Evolutionary conservation across 1,139 yeast genomes (phyloP).

Genomic region (Suhomyces terraborum): DNA sequence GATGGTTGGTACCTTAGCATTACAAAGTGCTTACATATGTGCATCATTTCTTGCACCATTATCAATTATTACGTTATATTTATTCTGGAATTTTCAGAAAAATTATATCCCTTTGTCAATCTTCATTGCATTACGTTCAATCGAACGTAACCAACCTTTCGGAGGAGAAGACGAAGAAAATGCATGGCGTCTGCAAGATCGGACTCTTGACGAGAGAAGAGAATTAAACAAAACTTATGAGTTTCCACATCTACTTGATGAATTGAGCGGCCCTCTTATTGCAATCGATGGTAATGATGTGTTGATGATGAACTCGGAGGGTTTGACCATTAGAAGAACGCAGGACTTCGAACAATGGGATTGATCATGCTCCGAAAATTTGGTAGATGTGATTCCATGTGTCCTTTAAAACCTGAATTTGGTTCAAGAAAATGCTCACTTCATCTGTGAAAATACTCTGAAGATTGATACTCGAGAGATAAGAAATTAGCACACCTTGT

Average conservation of each 20-base stretch:
- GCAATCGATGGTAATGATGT: constrained; percentile 66
- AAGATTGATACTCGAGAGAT: constrained; percentile 12
- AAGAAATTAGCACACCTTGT: constrained; percentile 13
- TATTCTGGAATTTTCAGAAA: constrained; percentile 79
- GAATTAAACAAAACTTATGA: constrained; percentile 70
- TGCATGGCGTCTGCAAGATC: constrained; percentile 12
- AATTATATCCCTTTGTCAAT: constrained; percentile 78
- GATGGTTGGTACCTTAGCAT: constrained; percentile 86
- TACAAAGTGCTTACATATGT: constrained; percentile 73
- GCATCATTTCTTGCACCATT: constrained; percentile 75
- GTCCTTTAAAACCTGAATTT: constrained; percentile 5
- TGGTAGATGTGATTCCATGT: constrained; percentile 1
- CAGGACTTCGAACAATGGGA: constrained; percentile 55
- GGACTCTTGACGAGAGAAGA: constrained; percentile 67
- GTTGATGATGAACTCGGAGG: constrained; percentile 60
- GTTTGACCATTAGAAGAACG: constrained; percentile 48
- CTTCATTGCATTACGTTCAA: constrained; percentile 77
- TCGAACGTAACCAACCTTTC: constrained; percentile 19
- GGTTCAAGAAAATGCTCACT: constrained; percentile 3
- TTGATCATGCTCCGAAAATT: constrained; percentile 2
- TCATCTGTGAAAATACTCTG: constrained; percentile 13
- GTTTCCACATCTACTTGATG: constrained; percentile 69
- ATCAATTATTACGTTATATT: constrained; percentile 65
- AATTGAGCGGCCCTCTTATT: constrained; percentile 81
- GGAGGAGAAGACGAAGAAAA: constrained; percentile 15